Base-by-base conservation (phyloP, 208 protist species). In the Angomonas ambiguus region DNA sequence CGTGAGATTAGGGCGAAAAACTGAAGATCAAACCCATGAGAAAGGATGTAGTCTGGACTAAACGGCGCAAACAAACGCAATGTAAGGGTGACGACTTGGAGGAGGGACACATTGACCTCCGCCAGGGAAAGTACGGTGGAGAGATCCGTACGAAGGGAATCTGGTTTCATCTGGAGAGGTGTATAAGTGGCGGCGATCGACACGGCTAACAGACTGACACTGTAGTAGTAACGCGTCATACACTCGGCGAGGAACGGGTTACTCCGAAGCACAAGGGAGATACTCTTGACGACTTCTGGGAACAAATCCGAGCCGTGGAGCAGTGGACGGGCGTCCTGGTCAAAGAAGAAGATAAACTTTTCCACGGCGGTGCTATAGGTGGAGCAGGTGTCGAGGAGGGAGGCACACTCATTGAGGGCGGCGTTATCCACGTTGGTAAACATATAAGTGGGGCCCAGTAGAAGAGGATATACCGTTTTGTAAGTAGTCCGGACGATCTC, bases 341-440 rank as follows among this genome's bases (percentile, higher is more conserved):
- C 45, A 20, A 5, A 8, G 20, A 53, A 20, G 20, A 5, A 3
- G 20, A 53, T n/a, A n/a, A 53, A 53, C 18, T 13, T 53, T 24
- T 53, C 45, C 4, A 53, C 4, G 16, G 45, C 45, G 10, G 20
- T 5, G 24, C 10, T 8, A 20, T 27, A 24, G 45, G 10, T 24
- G 18, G 45, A 13, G 18, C 18, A 13, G 45, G 45, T 53, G 45
- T 53, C 45, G 4, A 53, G 16, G 18, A 53, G 16, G 45, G 45
- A 53, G 45, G 45, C 45, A 53, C 45, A 53, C 18, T 27, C 45
- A n/a, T 53, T 53, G 45, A 53, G 45, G 10, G 45, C 45, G 18
- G 3, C 3, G 20, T 53, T 53, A 20, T 53, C 45, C 45, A 53
- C 45, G 20, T 53, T 53, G 20, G 13, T 53, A 20, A 53, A 53